A percentile compares a stretch with the other conserved stretches of the same genome.
These are phyloP conservation scores for Pyrenophora graminea DNA, from an alignment of 2,329 filamentous ascomycete genomes.

Conservation along the genomic window DNA sequence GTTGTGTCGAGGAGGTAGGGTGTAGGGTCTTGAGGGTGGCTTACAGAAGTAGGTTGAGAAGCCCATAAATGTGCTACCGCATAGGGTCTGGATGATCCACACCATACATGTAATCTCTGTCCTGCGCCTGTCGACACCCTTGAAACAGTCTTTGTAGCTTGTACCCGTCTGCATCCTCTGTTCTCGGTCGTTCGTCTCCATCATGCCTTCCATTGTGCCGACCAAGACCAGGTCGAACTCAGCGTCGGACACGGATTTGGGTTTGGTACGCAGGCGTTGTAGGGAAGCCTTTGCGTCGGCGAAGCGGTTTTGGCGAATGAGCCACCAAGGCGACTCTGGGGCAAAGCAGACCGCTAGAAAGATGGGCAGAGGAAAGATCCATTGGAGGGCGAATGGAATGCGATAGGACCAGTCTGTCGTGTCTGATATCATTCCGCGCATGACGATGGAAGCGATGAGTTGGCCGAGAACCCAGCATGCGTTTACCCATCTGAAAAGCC, in stretches of 20 bases:
- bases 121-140: constrained; percentile 73
- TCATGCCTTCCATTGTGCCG: constrained; percentile 63
- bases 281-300: constrained; percentile 61
- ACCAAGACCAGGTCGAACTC: constrained; percentile 7
- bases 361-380: constrained; percentile 59
- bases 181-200: constrained; percentile 79
- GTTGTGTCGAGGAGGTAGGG: no score
- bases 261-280: constrained; percentile 14
- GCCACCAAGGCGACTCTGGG: constrained; percentile 72
- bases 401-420: constrained; percentile 65
- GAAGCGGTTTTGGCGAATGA: constrained; percentile 65
- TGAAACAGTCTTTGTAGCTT: constrained; percentile 80
- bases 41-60: constrained; percentile 48
- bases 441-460: constrained; percentile 68
- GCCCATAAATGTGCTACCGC: constrained; percentile 29
- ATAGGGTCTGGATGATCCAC: constrained; percentile 49
- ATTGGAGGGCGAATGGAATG: constrained; percentile 66
- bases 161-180: constrained; percentile 66
- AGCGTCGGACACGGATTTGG: constrained; percentile 9
- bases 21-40: background rate
- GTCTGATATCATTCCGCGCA: constrained; percentile 65
- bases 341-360: constrained; percentile 66
- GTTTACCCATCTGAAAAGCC: constrained; percentile 31
- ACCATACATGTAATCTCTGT: constrained; percentile 67
- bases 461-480: constrained; percentile 55